Base-by-base conservation (phyloP, 2,329 filamentous ascomycete genomes). In the Lecanosticta acicola region DNA sequence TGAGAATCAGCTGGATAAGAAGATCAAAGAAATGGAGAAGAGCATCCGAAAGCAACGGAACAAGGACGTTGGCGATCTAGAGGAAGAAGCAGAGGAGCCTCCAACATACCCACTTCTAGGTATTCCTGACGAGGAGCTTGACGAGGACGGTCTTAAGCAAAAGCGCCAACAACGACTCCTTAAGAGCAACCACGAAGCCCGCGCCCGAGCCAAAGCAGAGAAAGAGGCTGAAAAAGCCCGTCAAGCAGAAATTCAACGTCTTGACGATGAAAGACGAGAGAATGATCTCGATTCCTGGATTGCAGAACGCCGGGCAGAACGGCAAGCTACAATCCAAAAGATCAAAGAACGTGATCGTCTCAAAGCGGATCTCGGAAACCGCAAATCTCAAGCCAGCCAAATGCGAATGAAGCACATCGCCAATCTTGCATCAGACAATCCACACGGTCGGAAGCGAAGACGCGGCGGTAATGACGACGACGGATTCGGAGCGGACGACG, bases 391-490 rank as follows among this genome's bases (percentile, higher is more conserved):
- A 16, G 93, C 93, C 7, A 93, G 86, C 46, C 91, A 97, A 67
- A 94, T 94, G 70, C 86, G 93, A 53, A 98, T 98, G 93, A 97
- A 97, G 71, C 91, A 84, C 41, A 89, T 98, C 48, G 93, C 93
- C 49, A 96, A 95, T 62, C 82, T 98, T 1, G 93, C 93, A 2
- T 90, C 91, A 0, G 93, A 98, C 66, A 83, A 80, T 4, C 89
- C 91, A 0, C 70, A 69, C 4, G 58, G 60, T 17, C 89, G 90
- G 66, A 94, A 95, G 68, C 80, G 91, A 46, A 77, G 88, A 11
- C 82, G 90, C 14, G 89, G 88, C 5, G 87, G 84, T 3, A 90
- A 96, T 62, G 91, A 97, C 63, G 93, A 98, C 59, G 93, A 98
- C 64, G 89, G 87, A 49, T 98, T 98, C 63, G 93, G 93, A 46